phyloP scores from a whole-genome alignment of 2,329 filamentous ascomycete genomes.

The Metarhizium guizhouense region DNA sequence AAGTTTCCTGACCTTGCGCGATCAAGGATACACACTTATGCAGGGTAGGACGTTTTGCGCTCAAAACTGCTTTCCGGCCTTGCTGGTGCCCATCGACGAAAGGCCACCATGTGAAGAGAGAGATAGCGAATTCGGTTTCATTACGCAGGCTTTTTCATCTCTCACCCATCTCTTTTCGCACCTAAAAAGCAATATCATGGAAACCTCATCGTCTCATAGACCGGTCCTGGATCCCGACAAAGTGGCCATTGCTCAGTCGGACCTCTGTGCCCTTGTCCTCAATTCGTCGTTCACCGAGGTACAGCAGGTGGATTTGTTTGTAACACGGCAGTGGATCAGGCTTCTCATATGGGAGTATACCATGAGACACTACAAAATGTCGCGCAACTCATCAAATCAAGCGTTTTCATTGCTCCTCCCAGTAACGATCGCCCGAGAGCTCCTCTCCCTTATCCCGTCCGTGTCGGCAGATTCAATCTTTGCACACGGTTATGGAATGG shows the following conservation, averaged over 20 bases:
- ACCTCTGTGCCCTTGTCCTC: slow-evolving; percentile 9
- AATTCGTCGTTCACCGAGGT: slow-evolving; percentile 13
- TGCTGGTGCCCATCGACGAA: no score
- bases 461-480: slow-evolving; percentile 11
- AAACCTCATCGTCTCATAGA: slow-evolving; percentile 6
- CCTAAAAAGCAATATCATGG: slow-evolving; percentile 13
- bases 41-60: no score
- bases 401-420: no score
- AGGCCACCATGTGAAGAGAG: slow-evolving; percentile 6
- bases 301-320: slow-evolving; percentile 17
- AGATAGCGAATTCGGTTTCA: background rate
- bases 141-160: slow-evolving; percentile 13
- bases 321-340: slow-evolving; percentile 19
- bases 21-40: no score
- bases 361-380: slow-evolving; percentile 16
- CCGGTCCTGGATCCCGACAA: slow-evolving; percentile 13
- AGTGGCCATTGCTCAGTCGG: slow-evolving; percentile 12
- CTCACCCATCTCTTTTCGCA: slow-evolving; percentile 16
- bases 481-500: slow-evolving; percentile 18
- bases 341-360: slow-evolving; percentile 20
- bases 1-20: no score
- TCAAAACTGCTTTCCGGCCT: no score
- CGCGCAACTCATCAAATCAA: slow-evolving; percentile 8
- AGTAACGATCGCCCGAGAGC: slow-evolving; percentile 13
- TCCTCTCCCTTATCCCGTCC: slow-evolving; percentile 10